phyloP scores from a whole-genome alignment of 352 stramenopile species.

The Phytophthora hybrid region DNA sequence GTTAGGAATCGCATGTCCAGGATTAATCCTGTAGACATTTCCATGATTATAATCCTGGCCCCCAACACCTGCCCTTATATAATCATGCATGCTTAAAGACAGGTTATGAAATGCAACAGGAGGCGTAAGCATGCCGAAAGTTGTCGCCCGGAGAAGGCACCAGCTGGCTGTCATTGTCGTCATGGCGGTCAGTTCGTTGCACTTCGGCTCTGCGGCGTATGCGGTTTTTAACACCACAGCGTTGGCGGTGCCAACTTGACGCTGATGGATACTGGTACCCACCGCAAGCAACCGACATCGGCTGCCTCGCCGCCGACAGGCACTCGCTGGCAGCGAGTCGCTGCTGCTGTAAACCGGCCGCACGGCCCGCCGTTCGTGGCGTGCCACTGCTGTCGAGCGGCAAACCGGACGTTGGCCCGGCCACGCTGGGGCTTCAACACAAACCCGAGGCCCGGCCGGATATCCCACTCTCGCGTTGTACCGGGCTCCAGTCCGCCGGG shows the following conservation, averaged over 20 bases:
- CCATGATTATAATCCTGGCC: no score
- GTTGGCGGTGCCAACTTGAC: no score
- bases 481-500: slow-evolving; percentile 10
- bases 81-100: no score
- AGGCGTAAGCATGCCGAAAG: slow-evolving; percentile 13
- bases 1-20: no score
- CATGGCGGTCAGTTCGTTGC: slow-evolving; percentile 14
- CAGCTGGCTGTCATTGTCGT: background rate
- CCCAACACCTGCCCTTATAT: no score
- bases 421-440: slow-evolving; percentile 27
- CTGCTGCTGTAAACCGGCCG: background rate
- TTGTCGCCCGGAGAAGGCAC: slow-evolving; percentile 2
- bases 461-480: slow-evolving; percentile 25
- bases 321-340: no score
- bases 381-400: slow-evolving; percentile 18
- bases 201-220: background rate
- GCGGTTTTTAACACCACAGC: slow-evolving; percentile 22
- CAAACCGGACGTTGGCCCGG: slow-evolving; percentile 10
- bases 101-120: background rate
- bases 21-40: no score
- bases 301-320: no score
- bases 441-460: slow-evolving; percentile 2
- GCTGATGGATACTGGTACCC: background rate
- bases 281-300: background rate
- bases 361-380: background rate